Evolutionary conservation across 2,329 filamentous ascomycete genomes (phyloP).

Genomic region (Seiridium unicorne): DNA sequence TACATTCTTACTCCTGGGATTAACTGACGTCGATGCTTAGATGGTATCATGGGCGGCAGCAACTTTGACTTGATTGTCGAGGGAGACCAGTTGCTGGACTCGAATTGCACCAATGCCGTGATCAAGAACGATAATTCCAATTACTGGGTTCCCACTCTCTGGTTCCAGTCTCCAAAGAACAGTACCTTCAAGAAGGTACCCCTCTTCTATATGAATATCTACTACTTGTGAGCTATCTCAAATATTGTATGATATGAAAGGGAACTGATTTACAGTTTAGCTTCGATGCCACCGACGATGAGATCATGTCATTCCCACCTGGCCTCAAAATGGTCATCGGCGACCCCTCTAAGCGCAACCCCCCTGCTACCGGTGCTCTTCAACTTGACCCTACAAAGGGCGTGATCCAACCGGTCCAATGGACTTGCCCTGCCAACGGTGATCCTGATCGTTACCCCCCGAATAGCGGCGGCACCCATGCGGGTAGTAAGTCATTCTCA

Average conservation of each 20-base stretch:
- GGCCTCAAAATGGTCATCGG: slow-evolving; percentile 72
- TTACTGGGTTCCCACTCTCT: slow-evolving; percentile 76
- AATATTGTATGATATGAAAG: background rate
- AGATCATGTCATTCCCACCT: slow-evolving; percentile 66
- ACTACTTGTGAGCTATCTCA: slow-evolving; percentile 61
- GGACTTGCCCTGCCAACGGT: slow-evolving; percentile 58
- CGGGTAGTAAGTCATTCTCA: slow-evolving; percentile 35
- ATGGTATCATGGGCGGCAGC: slow-evolving; percentile 69
- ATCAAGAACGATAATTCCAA: slow-evolving; percentile 68
- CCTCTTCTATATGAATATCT: slow-evolving; percentile 70
- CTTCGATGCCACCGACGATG: slow-evolving; percentile 63
- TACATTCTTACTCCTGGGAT: too few relatives aligned
- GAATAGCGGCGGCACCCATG: slow-evolving; percentile 51
- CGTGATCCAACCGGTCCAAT: slow-evolving; percentile 52
- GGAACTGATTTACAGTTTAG: slow-evolving; percentile 31
- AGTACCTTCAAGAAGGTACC: slow-evolving; percentile 66
- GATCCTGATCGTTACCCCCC: slow-evolving; percentile 50
- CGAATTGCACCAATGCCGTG: slow-evolving; percentile 68
- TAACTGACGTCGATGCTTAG: slow-evolving; percentile 37
- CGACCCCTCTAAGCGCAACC: slow-evolving; percentile 55
- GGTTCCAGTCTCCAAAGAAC: slow-evolving; percentile 62
- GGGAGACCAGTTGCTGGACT: slow-evolving; percentile 56
- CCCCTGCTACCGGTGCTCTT: slow-evolving; percentile 47
- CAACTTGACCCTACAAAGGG: slow-evolving; percentile 53
- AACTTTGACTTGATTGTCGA: slow-evolving; percentile 62